Conservation (phyloP, 805 yeast genomes). For the Pichia phayaonensis region DNA sequence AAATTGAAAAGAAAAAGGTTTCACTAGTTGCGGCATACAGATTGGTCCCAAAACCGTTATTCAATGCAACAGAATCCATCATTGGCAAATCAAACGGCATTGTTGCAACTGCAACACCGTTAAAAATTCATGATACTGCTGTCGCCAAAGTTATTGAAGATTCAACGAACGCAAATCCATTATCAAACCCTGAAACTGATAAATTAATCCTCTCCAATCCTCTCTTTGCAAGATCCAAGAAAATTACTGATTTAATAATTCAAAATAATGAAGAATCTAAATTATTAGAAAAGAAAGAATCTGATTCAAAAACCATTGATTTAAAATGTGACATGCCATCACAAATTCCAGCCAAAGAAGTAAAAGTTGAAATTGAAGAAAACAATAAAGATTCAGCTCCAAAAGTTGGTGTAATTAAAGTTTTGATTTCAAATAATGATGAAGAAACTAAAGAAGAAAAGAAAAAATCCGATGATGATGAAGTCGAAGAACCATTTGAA, state of each 20-base stretch:
- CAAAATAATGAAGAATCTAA: slow-evolving; percentile 32
- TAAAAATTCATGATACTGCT: slow-evolving; percentile 17
- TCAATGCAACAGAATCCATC: slow-evolving; percentile 26
- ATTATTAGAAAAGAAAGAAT: slow-evolving; percentile 1
- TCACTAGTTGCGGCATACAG: slow-evolving; percentile 55
- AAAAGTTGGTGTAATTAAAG: background rate
- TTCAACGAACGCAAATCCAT: slow-evolving; percentile 10
- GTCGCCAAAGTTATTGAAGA: slow-evolving; percentile 18
- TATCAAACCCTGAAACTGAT: slow-evolving; percentile 41
- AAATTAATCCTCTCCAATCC: slow-evolving; percentile 63
- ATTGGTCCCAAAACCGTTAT: slow-evolving; percentile 57
- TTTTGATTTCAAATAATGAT: background rate
- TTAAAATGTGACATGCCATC: slow-evolving; percentile 20
- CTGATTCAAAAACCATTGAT: slow-evolving; percentile 25
- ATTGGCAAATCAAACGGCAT: slow-evolving; percentile 19
- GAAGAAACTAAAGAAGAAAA: background rate
- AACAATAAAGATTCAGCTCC: background rate
- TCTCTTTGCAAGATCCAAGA: slow-evolving; percentile 57
- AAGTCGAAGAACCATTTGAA: background rate
- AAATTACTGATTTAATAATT: slow-evolving; percentile 46
- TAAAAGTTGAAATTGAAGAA: background rate
- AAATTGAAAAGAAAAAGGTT: slow-evolving; percentile 47
- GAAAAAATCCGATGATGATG: background rate
- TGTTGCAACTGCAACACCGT: slow-evolving; percentile 17
- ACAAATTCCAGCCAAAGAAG: background rate